phyloP scores from a whole-genome alignment of 495 filamentous ascomycete genomes.

The Podospora tetraspora region DNA sequence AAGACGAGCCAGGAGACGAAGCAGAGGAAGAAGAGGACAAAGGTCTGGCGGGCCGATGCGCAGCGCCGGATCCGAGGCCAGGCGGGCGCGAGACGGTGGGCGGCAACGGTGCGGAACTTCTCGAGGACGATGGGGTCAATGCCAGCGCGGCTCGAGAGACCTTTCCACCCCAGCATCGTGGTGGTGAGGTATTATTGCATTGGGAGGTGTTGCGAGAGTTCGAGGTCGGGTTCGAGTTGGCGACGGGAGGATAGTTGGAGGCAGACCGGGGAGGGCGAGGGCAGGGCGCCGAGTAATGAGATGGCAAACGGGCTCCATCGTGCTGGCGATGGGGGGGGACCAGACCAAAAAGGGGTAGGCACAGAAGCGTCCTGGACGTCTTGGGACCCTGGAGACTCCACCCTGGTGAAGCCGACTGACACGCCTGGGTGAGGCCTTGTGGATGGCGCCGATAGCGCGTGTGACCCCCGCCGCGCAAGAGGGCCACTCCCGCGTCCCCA shows the following conservation, averaged over 20 bases:
- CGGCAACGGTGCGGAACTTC: conserved; percentile 7
- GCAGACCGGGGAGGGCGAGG: too few relatives aligned
- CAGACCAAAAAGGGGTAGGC: neutral
- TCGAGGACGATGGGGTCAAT: conserved; percentile 4
- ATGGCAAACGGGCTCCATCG: neutral
- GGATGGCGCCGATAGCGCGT: neutral
- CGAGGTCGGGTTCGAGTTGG: neutral
- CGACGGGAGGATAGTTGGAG: too few relatives aligned
- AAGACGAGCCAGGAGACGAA: conserved; percentile 20
- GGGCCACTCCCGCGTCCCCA: neutral
- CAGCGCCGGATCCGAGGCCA: conserved; percentile 20
- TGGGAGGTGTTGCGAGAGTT: neutral
- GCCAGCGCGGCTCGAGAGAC: conserved; percentile 3
- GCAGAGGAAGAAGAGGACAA: conserved; percentile 17
- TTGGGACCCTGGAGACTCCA: neutral
- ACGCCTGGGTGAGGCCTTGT: neutral
- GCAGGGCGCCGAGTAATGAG: neutral
- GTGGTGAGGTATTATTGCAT: conserved; percentile 2
- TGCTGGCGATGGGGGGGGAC: neutral
- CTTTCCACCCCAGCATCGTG: conserved; percentile 6
- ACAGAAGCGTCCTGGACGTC: neutral
- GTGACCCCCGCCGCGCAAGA: neutral
- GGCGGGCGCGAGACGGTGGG: conserved; percentile 14
- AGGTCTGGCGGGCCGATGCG: conserved; percentile 18
- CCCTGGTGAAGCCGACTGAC: neutral